Evolutionary conservation across 2,329 filamentous ascomycete genomes (phyloP), one percentile per base, ranked within the genome.

Genomic region (Hymenoscyphus linearis): DNA sequence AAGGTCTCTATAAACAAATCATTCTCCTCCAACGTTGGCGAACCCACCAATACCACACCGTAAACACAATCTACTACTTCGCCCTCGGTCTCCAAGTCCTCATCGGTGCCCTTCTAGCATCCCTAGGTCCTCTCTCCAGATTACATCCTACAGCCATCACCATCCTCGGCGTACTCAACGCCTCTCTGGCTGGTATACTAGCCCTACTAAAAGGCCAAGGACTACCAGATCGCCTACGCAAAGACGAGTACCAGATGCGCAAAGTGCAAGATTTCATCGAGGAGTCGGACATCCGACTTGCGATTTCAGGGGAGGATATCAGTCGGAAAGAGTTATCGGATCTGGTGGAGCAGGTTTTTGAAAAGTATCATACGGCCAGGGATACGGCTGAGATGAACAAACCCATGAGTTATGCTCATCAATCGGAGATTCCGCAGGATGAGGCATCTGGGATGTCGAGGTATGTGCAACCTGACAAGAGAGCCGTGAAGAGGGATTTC

Each of bases 121-220:
- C 77, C 0, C 71, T 82, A 9, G 79, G 80, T 0, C 74, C 80
- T 0, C 68, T 70, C 0, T 75, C 79, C 16, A 76, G 80, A 2
- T 74, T 79, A 16, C 79, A 86, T 64, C 71, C 82, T 18, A 75
- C 78, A 22, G 82, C 66, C 5, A 68, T 88, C 69, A 84, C 83
- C 10, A 71, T 82, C 0, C 74, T 88, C 0, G 85, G 86, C 2
- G 84, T 84, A 1, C 70, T 84, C 12, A 89, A 88, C 67, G 87
- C 84, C 2, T 73, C 85, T 3, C 77, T 87, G 5, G 86, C 86
- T 0, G 85, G 86, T 16, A 74, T 86, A 0, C 72, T 88, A 22
- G 84, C 85, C 0, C 78, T 82, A 7, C 69, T 82, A 54, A 82
- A 81, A 67, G 78, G 80, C 4, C 79, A 80, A 50, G 81, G 80